phyloP scores from a whole-genome alignment of 257 asterid genomes.

The Solanum lycopersicoides region DNA sequence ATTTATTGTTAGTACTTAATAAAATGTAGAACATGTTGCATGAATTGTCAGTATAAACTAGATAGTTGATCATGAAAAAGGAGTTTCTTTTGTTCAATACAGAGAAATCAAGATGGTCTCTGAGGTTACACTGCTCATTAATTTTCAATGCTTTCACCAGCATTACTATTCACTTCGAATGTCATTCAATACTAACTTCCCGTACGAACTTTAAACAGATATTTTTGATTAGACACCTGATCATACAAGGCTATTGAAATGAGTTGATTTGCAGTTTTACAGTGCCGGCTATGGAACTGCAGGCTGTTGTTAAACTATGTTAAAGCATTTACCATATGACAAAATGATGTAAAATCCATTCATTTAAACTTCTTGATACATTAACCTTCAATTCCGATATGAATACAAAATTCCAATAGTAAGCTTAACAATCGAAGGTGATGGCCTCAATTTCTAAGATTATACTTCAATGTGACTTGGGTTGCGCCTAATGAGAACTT shows the following conservation, averaged over 20 bases:
- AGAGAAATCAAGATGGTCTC: not conserved
- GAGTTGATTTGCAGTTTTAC: not conserved
- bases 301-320: not conserved
- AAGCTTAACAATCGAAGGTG: not conserved
- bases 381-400: not conserved
- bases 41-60: not conserved
- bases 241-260: not conserved
- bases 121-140: not conserved
- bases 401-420: not conserved
- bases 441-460: not conserved
- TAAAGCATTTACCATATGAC: not conserved
- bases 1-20: not conserved
- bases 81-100: not conserved
- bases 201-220: not conserved
- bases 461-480: not conserved
- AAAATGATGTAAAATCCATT: not conserved
- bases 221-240: not conserved
- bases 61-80: not conserved
- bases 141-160: not conserved
- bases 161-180: not conserved
- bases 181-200: not conserved
- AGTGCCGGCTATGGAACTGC: not conserved
- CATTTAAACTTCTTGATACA: not conserved
- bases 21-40: not conserved
- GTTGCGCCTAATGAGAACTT: not conserved